These are phyloP conservation scores for Fusarium pseudocircinatum DNA, from an alignment of 2,329 filamentous ascomycete genomes.

Conservation along the genomic window DNA sequence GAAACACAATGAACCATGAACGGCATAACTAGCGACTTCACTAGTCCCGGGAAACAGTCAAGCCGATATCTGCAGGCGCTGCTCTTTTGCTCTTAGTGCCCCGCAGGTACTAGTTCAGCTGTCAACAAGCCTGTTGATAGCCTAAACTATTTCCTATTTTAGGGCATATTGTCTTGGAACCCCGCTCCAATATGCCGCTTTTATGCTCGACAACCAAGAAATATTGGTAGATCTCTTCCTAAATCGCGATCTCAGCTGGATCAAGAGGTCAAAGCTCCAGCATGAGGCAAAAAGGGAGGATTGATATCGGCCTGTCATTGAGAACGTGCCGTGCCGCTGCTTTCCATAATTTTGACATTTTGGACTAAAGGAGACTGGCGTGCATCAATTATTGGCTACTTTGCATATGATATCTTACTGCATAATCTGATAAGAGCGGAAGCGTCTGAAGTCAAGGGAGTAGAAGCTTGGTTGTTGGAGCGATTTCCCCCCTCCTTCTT, in stretches of 20 bases:
- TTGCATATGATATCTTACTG: background rate
- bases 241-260: background rate
- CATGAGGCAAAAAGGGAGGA: background rate
- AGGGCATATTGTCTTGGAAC: background rate
- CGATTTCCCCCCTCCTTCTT: fast-evolving
- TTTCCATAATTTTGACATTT: fast-evolving
- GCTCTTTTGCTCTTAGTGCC: background rate
- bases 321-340: background rate
- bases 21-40: too few species aligned
- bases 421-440: background rate
- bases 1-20: background rate
- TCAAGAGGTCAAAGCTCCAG: background rate
- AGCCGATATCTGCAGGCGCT: background rate
- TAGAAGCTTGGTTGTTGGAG: background rate
- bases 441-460: fast-evolving
- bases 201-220: too few species aligned
- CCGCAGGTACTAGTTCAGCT: background rate
- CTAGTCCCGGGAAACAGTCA: background rate
- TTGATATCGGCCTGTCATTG: background rate
- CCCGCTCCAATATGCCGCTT: background rate
- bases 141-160: background rate
- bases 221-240: background rate
- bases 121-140: background rate
- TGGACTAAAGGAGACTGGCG: background rate
- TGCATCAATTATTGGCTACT: background rate